These are phyloP conservation scores for Penicillium sp. DNA, from an alignment of 2,329 filamentous ascomycete genomes.

Conservation along the genomic window DNA sequence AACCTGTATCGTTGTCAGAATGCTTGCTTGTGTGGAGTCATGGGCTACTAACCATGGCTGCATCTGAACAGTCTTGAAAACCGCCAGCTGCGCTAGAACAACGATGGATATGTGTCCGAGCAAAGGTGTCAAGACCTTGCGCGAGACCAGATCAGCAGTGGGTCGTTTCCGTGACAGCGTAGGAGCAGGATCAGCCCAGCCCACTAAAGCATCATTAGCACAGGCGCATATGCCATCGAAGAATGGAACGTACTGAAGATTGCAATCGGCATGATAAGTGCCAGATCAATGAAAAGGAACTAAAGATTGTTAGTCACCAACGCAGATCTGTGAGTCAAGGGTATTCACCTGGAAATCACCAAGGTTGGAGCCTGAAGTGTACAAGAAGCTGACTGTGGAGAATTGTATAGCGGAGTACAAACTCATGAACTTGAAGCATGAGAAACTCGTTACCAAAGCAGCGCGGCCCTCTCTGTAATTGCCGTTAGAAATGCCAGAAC, in stretches of 20 bases:
- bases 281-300: conserved; percentile 92
- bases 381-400: conserved; percentile 93
- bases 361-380: conserved; percentile 88
- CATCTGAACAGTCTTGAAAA: conserved; percentile 71
- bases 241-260: conserved; percentile 71
- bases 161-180: conserved; percentile 79
- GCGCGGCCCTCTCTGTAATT: conserved; percentile 77
- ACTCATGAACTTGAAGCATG: conserved; percentile 99
- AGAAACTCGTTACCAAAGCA: conserved; percentile 96
- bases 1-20: conserved; percentile 55
- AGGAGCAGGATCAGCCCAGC: conserved; percentile 85
- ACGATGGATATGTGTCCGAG: conserved; percentile 85
- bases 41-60: conserved; percentile 69
- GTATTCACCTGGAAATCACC: conserved; percentile 80
- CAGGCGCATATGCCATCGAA: background rate
- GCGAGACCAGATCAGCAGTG: conserved; percentile 85
- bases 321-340: background rate
- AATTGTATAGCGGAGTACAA: conserved; percentile 99
- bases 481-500: conserved; percentile 15
- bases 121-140: conserved; percentile 87
- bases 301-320: conserved; percentile 30
- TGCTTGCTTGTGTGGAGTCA: background rate
- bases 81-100: conserved; percentile 72
- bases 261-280: conserved; percentile 90
- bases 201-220: conserved; percentile 58